Percentiles rank a stretch among this genome's conserved stretches.
phyloP scores from a whole-genome alignment of 495 filamentous ascomycete genomes.

The Penicillium fimorum region DNA sequence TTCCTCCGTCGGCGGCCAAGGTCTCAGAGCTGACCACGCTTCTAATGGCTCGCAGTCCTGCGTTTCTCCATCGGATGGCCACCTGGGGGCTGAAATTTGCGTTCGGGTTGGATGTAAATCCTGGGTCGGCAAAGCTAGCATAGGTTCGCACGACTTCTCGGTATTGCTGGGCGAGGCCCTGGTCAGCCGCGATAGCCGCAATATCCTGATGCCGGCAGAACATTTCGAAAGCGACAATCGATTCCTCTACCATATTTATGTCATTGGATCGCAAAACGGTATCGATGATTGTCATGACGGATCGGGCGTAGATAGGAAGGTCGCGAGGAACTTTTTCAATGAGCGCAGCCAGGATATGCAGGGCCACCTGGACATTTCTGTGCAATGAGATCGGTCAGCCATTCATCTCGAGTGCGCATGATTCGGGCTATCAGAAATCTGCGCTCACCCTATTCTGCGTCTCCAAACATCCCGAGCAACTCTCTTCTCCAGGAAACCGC shows the following conservation, averaged over 20 bases:
- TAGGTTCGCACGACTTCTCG: constrained; percentile 74
- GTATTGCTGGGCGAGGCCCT: constrained; percentile 79
- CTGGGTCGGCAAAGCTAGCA: constrained; percentile 64
- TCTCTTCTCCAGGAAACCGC: constrained; percentile 85
- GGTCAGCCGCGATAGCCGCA: constrained; percentile 72
- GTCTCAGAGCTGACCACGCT: constrained; percentile 75
- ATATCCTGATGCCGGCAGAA: constrained; percentile 81
- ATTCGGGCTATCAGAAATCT: neutral
- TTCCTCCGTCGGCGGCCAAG: constrained; percentile 67
- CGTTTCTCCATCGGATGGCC: constrained; percentile 78
- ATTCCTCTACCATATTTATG: constrained; percentile 86
- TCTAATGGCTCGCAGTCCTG: constrained; percentile 75
- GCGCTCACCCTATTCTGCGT: constrained; percentile 71
- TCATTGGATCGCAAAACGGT: constrained; percentile 76
- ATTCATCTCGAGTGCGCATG: neutral
- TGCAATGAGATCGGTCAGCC: constrained; percentile 7
- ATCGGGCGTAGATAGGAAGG: constrained; percentile 79
- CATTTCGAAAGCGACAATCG: constrained; percentile 74
- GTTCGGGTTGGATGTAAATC: constrained; percentile 30
- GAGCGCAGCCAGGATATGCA: constrained; percentile 81
- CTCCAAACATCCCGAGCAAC: constrained; percentile 84
- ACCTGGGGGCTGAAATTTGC: constrained; percentile 62
- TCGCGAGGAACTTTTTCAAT: constrained; percentile 91
- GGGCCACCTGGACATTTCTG: constrained; percentile 89
- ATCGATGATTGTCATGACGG: constrained; percentile 74